These are phyloP conservation scores for Chlamydomonas sp. DNA, from an alignment of 139 green algal genomes.

Conservation along the genomic window DNA sequence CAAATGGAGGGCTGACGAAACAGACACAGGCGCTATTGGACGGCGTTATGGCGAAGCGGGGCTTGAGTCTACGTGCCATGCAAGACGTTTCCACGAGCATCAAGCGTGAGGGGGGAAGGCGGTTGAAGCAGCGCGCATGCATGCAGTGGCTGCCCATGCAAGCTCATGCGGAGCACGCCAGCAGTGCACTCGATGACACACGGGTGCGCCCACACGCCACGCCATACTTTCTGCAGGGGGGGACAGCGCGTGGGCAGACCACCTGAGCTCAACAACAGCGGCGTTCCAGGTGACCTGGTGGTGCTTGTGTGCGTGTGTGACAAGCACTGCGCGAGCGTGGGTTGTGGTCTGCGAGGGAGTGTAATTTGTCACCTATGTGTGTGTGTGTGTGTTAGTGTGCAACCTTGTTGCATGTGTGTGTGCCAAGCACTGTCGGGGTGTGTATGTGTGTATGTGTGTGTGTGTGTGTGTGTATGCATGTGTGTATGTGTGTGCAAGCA, in stretches of 20 bases:
- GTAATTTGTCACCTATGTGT: too few relatives aligned
- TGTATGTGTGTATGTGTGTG: too few relatives aligned
- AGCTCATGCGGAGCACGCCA: background rate
- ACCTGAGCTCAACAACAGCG: constrained; percentile 20
- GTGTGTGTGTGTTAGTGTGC: too few relatives aligned
- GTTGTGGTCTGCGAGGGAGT: too few relatives aligned
- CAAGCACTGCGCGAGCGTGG: too few relatives aligned
- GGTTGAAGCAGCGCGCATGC: background rate
- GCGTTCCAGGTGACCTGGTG: too few relatives aligned
- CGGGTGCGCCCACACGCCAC: background rate
- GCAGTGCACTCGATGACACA: background rate
- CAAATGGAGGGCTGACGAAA: too few relatives aligned
- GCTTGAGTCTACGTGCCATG: constrained; percentile 16
- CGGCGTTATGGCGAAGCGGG: constrained; percentile 21
- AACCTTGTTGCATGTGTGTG: too few relatives aligned
- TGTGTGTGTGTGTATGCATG: too few relatives aligned
- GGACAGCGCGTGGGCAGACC: constrained; percentile 15
- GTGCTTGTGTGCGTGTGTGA: too few relatives aligned
- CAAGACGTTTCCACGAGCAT: constrained; percentile 23
- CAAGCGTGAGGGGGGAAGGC: constrained; percentile 8
- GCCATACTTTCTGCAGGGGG: constrained; percentile 12
- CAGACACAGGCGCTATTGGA: constrained; percentile 3
- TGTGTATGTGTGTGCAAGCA: too few relatives aligned
- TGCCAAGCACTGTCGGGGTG: too few relatives aligned
- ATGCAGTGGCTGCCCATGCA: background rate